Percentiles rank a stretch among this genome's conserved stretches.
These are phyloP conservation scores for Arthrobotrys sinensis DNA, from an alignment of 2,329 filamentous ascomycete species.

Conservation along the genomic window DNA sequence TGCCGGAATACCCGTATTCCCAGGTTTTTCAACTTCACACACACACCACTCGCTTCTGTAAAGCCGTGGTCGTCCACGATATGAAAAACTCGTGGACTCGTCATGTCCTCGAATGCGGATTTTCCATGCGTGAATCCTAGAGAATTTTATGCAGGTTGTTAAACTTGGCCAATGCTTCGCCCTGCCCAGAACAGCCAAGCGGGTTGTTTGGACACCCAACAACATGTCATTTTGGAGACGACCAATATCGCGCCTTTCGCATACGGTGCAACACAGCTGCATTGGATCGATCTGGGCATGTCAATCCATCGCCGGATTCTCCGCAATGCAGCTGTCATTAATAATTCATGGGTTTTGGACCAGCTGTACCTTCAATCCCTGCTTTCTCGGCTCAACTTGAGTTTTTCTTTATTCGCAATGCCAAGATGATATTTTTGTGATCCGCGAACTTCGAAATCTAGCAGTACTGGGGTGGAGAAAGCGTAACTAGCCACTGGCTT, in stretches of 20 bases:
- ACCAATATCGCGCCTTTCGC: conserved; percentile 5
- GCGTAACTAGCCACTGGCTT: no score
- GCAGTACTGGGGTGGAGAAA: no score
- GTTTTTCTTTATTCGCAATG: background rate
- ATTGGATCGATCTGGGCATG: background rate
- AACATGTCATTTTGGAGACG: conserved; percentile 9
- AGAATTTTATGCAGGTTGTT: background rate
- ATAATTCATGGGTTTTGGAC: background rate
- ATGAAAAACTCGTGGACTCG: background rate
- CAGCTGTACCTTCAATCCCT: background rate
- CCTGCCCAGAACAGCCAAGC: conserved; percentile 22
- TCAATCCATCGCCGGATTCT: background rate
- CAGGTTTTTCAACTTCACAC: background rate
- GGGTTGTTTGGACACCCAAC: background rate
- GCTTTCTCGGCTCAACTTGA: conserved; percentile 18
- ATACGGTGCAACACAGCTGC: conserved; percentile 7
- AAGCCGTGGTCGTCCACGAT: background rate
- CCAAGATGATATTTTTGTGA: background rate
- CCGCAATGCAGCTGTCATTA: background rate
- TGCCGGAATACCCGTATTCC: background rate
- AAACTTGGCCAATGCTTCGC: conserved; percentile 3
- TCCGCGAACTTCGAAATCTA: background rate
- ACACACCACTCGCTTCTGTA: background rate
- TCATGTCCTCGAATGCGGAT: background rate
- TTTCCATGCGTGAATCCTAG: conserved; percentile 12